Base-by-base conservation (phyloP, 108 stramenopile genomes). In the Nannochloropsis gaditana region DNA sequence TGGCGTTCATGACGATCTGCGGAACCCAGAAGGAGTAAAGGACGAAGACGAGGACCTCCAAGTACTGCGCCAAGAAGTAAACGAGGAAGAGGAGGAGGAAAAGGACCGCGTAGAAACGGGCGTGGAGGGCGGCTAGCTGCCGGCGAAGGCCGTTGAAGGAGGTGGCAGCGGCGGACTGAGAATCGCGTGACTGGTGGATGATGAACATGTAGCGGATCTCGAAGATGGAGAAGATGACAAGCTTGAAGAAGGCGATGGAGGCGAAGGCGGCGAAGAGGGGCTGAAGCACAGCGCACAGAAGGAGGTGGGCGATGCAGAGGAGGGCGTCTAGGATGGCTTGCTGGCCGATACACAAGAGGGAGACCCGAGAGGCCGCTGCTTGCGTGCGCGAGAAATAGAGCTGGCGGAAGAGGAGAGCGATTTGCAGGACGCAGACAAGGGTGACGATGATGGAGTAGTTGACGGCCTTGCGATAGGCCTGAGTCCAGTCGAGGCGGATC, bases 21-120 rank as follows among this genome's bases (percentile, higher is more conserved):
- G 97, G 97, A 9, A 97, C 94, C 98, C 98, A 99, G 90, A 97
- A 99, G 43, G 94, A 94, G 88, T 95, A 95, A 83, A 95, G 86
- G 9, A 91, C 21, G 45, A 97, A 84, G 42, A 96, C 88, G 86
- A 93, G 93, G 15, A 94, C 21, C 9, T 87, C 88, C 50, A 92
- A 85, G 47, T 91, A 89, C 21, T 90, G 82, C 82, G 92, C 91
- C 9, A 91, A 86, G 45, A 93, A 80, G 86, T 93, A 96, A 81
- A 93, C 92, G 8, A 91, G 45, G 81, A 95, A 45, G n/a, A 96
- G 91, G 41, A 91, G 81, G 11, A 83, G 84, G 87, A 96, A 84
- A 44, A 99, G 88, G 21, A 93, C 93, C 10, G 88, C 90, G 83
- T 97, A 97, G 87, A 99, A 99, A 44, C 94, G 91, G 11, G 94